Percentiles rank a stretch among this genome's conserved stretches.
These are phyloP conservation scores for Alternaria sp. DNA, from an alignment of 2,329 filamentous ascomycete genomes.

Conservation along the genomic window DNA sequence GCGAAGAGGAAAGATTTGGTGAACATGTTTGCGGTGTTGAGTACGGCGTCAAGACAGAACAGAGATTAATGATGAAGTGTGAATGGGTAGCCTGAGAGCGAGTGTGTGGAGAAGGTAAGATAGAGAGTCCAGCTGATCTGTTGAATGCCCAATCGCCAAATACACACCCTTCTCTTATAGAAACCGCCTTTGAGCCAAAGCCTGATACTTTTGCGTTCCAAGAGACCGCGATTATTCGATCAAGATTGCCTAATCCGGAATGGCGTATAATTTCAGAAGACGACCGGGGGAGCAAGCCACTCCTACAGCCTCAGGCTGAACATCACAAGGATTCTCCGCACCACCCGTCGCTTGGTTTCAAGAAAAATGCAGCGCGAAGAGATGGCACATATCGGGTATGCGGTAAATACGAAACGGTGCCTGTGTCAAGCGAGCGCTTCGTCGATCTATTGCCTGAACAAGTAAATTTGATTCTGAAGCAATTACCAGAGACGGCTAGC, in stretches of 20 bases:
- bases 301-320: neutral
- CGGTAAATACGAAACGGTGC: conserved; percentile 4
- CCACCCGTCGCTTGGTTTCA: neutral
- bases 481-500: neutral
- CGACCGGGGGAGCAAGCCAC: neutral
- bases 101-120: neutral
- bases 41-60: neutral
- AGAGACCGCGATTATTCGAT: conserved; percentile 19
- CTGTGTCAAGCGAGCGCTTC: neutral
- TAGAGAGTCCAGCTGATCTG: neutral
- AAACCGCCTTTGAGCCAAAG: neutral
- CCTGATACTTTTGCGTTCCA: neutral
- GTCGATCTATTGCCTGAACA: neutral
- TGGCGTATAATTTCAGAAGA: neutral
- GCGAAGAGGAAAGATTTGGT: conserved; percentile 5
- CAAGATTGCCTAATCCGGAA: conserved; percentile 3
- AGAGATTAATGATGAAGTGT: neutral
- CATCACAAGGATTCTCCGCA: neutral
- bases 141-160: neutral
- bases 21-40: neutral
- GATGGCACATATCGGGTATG: neutral
- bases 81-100: neutral
- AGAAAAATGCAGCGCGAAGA: neutral
- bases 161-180: neutral
- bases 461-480: conserved; percentile 4